Conservation (phyloP, 768 basidiomycete species). For the Trametes cinnabarina region DNA sequence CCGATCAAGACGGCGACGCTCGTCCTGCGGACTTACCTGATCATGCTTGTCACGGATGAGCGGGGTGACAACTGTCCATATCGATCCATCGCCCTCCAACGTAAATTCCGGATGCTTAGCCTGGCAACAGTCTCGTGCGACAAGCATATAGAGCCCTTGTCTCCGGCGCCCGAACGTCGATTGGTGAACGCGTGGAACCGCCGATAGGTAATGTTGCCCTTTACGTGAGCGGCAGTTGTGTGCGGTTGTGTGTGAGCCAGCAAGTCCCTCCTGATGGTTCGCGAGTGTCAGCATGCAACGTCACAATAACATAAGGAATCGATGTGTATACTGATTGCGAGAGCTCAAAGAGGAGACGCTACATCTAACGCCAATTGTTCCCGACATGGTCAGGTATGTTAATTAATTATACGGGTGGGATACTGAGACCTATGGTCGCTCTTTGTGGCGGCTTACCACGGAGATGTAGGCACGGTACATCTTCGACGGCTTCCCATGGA, state of each 20-base stretch:
- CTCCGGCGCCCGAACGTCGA: neutral
- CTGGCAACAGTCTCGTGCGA: neutral
- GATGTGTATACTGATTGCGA: neutral
- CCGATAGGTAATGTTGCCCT: neutral
- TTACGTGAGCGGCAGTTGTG: neutral
- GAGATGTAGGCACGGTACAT: neutral
- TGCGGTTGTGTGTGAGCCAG: neutral
- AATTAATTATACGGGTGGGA: neutral
- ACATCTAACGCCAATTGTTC: neutral
- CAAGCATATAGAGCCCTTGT: neutral
- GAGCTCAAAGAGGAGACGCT: neutral
- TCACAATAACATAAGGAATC: neutral
- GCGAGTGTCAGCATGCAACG: too few relatives aligned
- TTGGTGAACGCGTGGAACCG: neutral
- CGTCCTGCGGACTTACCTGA: too few relatives aligned
- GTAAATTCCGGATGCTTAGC: neutral
- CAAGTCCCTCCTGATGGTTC: too few relatives aligned
- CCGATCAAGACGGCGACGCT: too few relatives aligned
- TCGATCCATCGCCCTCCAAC: neutral
- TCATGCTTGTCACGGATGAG: neutral
- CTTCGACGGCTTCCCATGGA: slow-evolving; percentile 17
- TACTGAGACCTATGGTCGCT: neutral
- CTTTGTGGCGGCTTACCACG: neutral
- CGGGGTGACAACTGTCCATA: neutral
- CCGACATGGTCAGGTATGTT: neutral